Base-by-base conservation (phyloP, 163 green algal species). In the Chlamydomonas reinhardtii region DNA sequence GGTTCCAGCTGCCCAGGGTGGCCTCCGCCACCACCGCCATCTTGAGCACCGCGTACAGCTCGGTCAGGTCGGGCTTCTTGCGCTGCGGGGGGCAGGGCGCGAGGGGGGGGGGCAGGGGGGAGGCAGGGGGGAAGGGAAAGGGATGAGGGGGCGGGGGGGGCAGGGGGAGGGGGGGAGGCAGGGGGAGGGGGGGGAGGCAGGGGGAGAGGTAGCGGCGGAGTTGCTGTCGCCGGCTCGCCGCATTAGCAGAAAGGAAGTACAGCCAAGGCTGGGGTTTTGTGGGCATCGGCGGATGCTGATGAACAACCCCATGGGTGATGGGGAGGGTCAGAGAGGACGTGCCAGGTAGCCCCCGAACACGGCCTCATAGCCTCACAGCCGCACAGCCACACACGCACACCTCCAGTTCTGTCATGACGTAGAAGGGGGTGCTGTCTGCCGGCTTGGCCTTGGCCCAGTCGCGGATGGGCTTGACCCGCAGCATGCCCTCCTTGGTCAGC, bases 21-120 rank as follows among this genome's bases (percentile, higher is more conserved):
- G 48, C 79, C 52, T 85, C 79, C 52, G 79, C 79, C 43, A 85
- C 79, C 12, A 77, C 79, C 8, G 79, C 68, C 68, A 85, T 31
- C 32, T 35, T 69, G 6, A 85, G 79, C 15, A 35, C 32, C 11
- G 56, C 34, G 54, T 78, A 85, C 15, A 72, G 24, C 52, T 70
- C 43, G 12, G 27, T 16, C 20, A 65, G 19, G 24, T 43, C 64
- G 66, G 65, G 17, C 29, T 75, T 39, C 52, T 31, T 31, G 48
- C 52, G 43, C 66, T 80, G 29, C n/a, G 43, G n/a, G 5, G 14
- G 65, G 9, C 52, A 27, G 54, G 15, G 48, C 9, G 68, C 5
- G 22, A 74, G 68, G 31, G 68, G 48, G 54, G 15, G 48, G 1
- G 68, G n/a, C 27, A 74, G 68, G 31, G 68, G 20, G 32, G 22